Evolutionary conservation across 2,329 filamentous ascomycete species (phyloP), one percentile per base, ranked within the genome.

Genomic region (Bipolaris bicolor): DNA sequence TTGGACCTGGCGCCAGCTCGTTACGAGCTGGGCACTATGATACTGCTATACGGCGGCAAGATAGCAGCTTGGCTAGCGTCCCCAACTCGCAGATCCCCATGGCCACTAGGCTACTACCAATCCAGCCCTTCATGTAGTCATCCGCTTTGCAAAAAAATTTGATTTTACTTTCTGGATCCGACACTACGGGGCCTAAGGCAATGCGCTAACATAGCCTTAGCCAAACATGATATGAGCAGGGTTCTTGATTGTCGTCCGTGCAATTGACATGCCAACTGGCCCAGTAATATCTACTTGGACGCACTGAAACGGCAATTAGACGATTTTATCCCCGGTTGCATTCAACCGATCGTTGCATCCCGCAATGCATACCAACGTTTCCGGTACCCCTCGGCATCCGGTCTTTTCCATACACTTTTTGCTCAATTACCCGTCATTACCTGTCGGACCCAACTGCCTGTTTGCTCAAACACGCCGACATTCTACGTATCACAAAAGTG

Each of bases 81-180:
- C 26, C 16, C 40, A 15, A 5, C 13, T 15, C 20, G 39, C 20
- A 15, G 5, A 24, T 26, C 41, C 15, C 41, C 16, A 45, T 7
- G 7, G n/a, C 13, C 31, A 13, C 16, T 26, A 16, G 10, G 7
- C 44, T 45, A 33, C 29, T 13, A 5, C 29, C 29, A 31, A 13
- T 31, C 10, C 29, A 22, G 50, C 34, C 48, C 18, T 49, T 46
- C 16, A 33, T 15, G 50, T 20, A 29, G 13, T 43, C 40, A 43
- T 48, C 36, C 37, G 33, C 29, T 10, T 22, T 40, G 29, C 41
- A 22, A 10, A 36, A 36, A 29, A 20, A n/a, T 39, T 40, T 58
- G 54, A 52, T 55, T 60, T 55, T 62, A 45, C 55, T 52, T 47
- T 46, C 52, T 43, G 60, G 39, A 41, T 57, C 61, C 55, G 31